Evolutionary conservation across 164 flowering plant species (phyloP).

Genomic region (Umbilicus rupestris): DNA sequence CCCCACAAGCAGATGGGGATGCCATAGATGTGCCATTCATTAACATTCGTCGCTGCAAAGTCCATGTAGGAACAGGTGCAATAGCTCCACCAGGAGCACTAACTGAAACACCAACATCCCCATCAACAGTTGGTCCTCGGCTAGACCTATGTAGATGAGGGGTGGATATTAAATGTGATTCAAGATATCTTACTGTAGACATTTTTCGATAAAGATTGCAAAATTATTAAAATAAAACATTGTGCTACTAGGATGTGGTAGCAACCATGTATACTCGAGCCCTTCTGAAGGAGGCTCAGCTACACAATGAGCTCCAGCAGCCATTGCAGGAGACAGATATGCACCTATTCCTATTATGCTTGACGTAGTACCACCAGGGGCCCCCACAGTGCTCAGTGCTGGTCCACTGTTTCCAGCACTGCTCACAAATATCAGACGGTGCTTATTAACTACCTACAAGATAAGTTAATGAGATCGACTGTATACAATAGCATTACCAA

Average conservation of each 20-base stretch:
- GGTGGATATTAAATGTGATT: constrained; percentile 3
- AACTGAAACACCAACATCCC: constrained; percentile 83
- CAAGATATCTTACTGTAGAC: background rate
- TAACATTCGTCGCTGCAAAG: constrained; percentile 91
- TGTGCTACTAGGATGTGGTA: background rate
- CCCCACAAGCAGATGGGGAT: constrained; percentile 99
- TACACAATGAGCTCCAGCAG: constrained; percentile 91
- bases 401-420: constrained; percentile 99
- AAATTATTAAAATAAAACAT: background rate
- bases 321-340: constrained; percentile 97
- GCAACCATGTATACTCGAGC: constrained; percentile 89
- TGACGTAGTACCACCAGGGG: constrained; percentile 96
- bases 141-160: constrained; percentile 72
- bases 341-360: constrained; percentile 97
- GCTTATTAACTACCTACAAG: constrained; percentile 76
- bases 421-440: constrained; percentile 74
- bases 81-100: constrained; percentile 99
- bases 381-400: constrained; percentile 92
- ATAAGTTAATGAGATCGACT: background rate
- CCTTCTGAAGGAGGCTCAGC: constrained; percentile 91
- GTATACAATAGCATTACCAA: background rate
- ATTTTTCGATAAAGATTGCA: background rate
- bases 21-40: constrained; percentile 99
- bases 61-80: constrained; percentile 99
- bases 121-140: constrained; percentile 94